A percentile compares a stretch with the other conserved stretches of the same genome.
These are phyloP conservation scores for Athelia psychrophila DNA, from an alignment of 1,284 basidiomycete species.

Conservation along the genomic window DNA sequence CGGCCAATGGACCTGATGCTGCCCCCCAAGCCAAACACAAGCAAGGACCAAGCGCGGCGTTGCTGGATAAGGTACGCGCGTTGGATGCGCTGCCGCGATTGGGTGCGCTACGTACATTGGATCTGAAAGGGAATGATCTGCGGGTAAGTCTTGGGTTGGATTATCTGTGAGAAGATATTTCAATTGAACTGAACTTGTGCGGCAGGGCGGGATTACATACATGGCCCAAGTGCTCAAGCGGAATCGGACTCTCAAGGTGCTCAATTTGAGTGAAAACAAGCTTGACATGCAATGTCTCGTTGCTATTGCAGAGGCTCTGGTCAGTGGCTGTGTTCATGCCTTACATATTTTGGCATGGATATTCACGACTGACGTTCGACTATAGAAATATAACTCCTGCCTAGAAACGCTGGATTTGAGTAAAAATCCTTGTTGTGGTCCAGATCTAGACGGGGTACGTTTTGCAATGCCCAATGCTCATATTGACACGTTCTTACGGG, in stretches of 20 bases:
- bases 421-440: slow-evolving; percentile 91
- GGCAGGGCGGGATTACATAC: slow-evolving; percentile 79
- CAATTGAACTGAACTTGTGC: not conserved
- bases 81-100: slow-evolving; percentile 83
- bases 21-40: slow-evolving; percentile 11
- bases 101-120: slow-evolving; percentile 84
- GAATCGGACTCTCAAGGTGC: slow-evolving; percentile 91
- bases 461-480: slow-evolving; percentile 1
- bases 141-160: slow-evolving; percentile 48
- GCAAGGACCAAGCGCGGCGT: slow-evolving; percentile 67
- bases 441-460: slow-evolving; percentile 81
- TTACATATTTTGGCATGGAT: slow-evolving; percentile 3
- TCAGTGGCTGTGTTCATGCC: slow-evolving; percentile 32
- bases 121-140: slow-evolving; percentile 91
- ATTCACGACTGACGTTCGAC: not conserved
- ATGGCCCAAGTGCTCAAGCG: slow-evolving; percentile 94
- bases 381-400: slow-evolving; percentile 90
- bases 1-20: slow-evolving; percentile 8
- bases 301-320: slow-evolving; percentile 85
- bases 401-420: slow-evolving; percentile 93
- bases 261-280: slow-evolving; percentile 93
- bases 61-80: slow-evolving; percentile 78
- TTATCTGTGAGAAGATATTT: slow-evolving; percentile 1
- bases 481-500: not conserved
- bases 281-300: slow-evolving; percentile 83